phyloP scores from a whole-genome alignment of 257 asterid species.

The Forsythia viridissima region DNA sequence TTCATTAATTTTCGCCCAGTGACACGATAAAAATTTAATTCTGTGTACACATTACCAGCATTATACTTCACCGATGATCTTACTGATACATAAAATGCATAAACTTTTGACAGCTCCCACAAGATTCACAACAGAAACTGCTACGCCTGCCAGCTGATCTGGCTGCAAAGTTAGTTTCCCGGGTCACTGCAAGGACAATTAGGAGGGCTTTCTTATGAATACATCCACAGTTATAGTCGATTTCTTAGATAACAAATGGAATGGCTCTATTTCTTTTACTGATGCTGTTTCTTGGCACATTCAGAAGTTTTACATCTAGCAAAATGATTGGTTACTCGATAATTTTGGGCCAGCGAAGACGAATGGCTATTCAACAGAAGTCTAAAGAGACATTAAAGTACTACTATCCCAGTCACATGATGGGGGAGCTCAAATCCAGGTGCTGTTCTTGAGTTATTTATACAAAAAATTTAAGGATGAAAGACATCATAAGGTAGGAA shows the following conservation, averaged over 20 bases:
- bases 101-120: slow-evolving; percentile 70
- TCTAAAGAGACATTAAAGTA: not conserved
- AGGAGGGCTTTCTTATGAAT: slow-evolving; percentile 58
- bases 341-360: not conserved
- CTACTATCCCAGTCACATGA: not conserved
- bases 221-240: not conserved
- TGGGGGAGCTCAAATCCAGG: not conserved
- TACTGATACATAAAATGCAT: not conserved
- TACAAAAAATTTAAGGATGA: no score
- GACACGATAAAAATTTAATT: no score
- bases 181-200: slow-evolving; percentile 75
- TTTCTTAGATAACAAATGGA: not conserved
- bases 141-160: slow-evolving; percentile 68
- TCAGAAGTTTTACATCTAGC: not conserved
- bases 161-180: slow-evolving; percentile 64
- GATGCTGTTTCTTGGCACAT: not conserved
- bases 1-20: not conserved
- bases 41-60: not conserved
- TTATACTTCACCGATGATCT: not conserved
- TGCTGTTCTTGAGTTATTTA: no score
- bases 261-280: not conserved
- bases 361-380: not conserved
- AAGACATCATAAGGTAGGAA: not conserved
- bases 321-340: not conserved
- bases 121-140: slow-evolving; percentile 60